phyloP scores from a whole-genome alignment of 202 grass and related monocot genomes.

The Sporobolus alterniflorus region DNA sequence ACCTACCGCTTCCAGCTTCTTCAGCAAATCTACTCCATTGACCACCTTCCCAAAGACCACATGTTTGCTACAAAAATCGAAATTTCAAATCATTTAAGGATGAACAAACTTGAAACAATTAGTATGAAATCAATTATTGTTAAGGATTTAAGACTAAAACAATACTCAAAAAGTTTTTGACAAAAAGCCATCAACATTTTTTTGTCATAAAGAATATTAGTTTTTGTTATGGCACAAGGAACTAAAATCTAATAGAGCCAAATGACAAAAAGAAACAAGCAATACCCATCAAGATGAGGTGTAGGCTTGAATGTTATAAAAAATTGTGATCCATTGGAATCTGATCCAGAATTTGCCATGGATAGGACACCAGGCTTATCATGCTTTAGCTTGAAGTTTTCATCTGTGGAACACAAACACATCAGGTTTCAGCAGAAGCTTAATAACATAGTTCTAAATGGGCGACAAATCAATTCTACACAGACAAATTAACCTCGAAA shows the following conservation, averaged over 20 bases:
- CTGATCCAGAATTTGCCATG: constrained; percentile 70
- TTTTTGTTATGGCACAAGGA: background rate
- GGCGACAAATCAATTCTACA: constrained; percentile 2
- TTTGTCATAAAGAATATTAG: background rate
- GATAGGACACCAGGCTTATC: constrained; percentile 67
- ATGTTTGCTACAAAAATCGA: constrained; percentile 63
- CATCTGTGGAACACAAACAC: constrained; percentile 46
- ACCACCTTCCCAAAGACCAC: constrained; percentile 83
- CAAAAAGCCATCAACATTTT: background rate
- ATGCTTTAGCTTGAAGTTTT: constrained; percentile 76
- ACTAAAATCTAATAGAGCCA: constrained; percentile 2
- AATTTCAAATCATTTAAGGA: constrained; percentile 24
- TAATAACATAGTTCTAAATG: constrained; percentile 6
- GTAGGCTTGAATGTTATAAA: constrained; percentile 65
- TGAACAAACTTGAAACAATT: constrained; percentile 4
- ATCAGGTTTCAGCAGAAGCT: constrained; percentile 22
- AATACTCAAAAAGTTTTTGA: too few relatives aligned
- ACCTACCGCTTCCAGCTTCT: constrained; percentile 64
- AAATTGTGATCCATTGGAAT: constrained; percentile 77
- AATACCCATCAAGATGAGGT: constrained; percentile 75
- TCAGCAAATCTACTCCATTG: constrained; percentile 54
- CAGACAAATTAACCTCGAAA: constrained; percentile 53
- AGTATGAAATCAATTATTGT: background rate
- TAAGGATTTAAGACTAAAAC: too few relatives aligned
- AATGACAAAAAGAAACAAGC: constrained; percentile 18